Base-by-base conservation (phyloP, 2,329 filamentous ascomycete genomes). In the Geosmithia morbida region DNA sequence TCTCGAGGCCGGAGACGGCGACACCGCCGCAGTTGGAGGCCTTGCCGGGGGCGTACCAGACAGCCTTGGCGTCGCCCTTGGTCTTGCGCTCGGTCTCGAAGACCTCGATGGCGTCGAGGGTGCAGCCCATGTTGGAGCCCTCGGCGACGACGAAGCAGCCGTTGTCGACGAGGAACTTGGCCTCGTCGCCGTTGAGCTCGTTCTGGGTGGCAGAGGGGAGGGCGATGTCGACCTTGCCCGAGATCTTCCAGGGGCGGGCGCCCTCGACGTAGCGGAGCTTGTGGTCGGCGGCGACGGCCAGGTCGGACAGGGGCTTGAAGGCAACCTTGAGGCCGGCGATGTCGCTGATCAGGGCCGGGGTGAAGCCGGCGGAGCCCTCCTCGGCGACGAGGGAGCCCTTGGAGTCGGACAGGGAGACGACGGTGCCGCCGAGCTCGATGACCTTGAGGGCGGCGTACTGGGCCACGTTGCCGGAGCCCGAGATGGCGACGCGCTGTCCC, bases 111-210 rank as follows among this genome's bases (percentile, higher is more conserved):
- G 90, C 90, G 54, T 85, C 88, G 69, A 92, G 87, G 33, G 89
- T 96, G 75, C 88, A 96, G 54, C 92, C 92, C 92, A 98, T 97
- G 80, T 97, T 97, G 69, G 85, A 92, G 49, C 92, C 92, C 72
- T 98, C 92, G 49, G 92, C 92, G 55, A 97, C 83, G 72, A 87
- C 94, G 64, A 83, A 79, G 61, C 76, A 77, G 55, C 90, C 90
- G 50, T 76, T 77, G 20, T 45, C 45, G 50, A 96, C 79, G 43
- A 97, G 79, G 17, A 77, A 80, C 70, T 87, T 73, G 47, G 89
- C 92, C 74, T 98, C 92, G 58, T 92, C 87, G 62, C 82, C 81
- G 61, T 78, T 88, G 60, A 98, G 87, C 72, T 98, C 92, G 74
- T 98, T 98, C 76, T 98, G 89, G 51, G 92, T 97, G 41, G 92